Percentiles rank a stretch among this genome's conserved stretches.
These are phyloP conservation scores for Hemerocallis citrina DNA, from an alignment of 106 monocot genomes.

Conservation along the genomic window DNA sequence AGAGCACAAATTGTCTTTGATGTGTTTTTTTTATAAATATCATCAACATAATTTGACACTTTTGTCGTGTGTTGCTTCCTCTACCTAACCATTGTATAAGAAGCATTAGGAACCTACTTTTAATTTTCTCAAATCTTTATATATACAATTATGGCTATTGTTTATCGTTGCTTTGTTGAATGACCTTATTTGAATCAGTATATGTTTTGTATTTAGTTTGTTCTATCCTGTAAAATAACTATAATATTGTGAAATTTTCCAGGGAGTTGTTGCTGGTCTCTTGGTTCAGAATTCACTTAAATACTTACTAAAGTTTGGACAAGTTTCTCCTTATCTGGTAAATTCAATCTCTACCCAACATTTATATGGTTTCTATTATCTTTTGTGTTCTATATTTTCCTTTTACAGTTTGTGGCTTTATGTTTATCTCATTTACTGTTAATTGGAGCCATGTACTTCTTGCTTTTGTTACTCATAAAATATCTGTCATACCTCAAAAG, in stretches of 20 bases:
- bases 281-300: slow-evolving; percentile 94
- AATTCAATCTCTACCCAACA: slow-evolving; percentile 3
- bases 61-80: not conserved
- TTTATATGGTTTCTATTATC: not conserved
- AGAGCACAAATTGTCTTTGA: not conserved
- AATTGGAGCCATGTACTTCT: not conserved
- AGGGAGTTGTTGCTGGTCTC: slow-evolving; percentile 96
- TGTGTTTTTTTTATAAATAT: not conserved
- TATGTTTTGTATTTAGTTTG: not conserved
- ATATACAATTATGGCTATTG: not conserved
- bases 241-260: slow-evolving; percentile 1
- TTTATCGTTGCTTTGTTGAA: not conserved
- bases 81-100: not conserved
- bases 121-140: not conserved
- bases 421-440: not conserved
- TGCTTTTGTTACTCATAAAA: not conserved
- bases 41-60: not conserved
- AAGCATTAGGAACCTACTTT: not conserved
- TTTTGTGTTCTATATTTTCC: not conserved
- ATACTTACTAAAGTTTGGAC: slow-evolving; percentile 85
- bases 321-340: slow-evolving; percentile 97
- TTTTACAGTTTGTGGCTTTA: not conserved
- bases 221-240: not conserved
- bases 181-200: not conserved
- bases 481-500: not conserved